Evolutionary conservation across 768 basidiomycete genomes (phyloP).

Genomic region (Chalciporus piperatus): DNA sequence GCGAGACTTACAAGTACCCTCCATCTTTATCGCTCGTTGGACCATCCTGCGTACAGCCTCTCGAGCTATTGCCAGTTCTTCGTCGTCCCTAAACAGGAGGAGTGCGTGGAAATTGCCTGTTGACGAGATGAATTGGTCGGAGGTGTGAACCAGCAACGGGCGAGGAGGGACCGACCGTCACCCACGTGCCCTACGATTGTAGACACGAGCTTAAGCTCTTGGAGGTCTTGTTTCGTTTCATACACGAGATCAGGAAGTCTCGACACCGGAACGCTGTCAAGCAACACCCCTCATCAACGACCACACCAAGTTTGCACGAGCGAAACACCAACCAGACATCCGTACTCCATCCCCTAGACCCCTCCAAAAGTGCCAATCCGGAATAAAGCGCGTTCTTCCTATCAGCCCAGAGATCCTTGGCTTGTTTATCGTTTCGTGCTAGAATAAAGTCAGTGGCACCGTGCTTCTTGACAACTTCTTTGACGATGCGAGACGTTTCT

Average conservation of each 20-base stretch:
- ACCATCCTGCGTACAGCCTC: conserved; percentile 61
- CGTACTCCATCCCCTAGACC: conserved; percentile 61
- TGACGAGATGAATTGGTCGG: neutral
- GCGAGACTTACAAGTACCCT: conserved; percentile 61
- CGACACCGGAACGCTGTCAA: conserved; percentile 55
- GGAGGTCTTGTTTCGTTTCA: conserved; percentile 72
- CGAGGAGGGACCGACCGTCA: conserved; percentile 46
- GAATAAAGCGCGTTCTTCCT: conserved; percentile 65
- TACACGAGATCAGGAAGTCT: conserved; percentile 60
- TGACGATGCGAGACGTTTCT: conserved; percentile 59
- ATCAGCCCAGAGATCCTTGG: conserved; percentile 69
- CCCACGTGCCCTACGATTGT: conserved; percentile 77
- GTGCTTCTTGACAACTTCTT: conserved; percentile 56
- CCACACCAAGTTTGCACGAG: neutral
- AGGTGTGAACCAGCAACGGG: conserved; percentile 14
- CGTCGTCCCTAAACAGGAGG: conserved; percentile 55
- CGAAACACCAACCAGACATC: conserved; percentile 62
- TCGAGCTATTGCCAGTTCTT: conserved; percentile 44
- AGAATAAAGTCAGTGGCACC: conserved; percentile 68
- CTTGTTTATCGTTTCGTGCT: conserved; percentile 62
- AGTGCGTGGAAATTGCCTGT: conserved; percentile 51
- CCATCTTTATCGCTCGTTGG: conserved; percentile 61
- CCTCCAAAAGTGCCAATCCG: conserved; percentile 54
- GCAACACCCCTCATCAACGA: neutral
- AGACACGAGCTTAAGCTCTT: conserved; percentile 50